Evolutionary conservation across 1,284 basidiomycete species (phyloP).

Genomic region (Anthracocystis walkeri): DNA sequence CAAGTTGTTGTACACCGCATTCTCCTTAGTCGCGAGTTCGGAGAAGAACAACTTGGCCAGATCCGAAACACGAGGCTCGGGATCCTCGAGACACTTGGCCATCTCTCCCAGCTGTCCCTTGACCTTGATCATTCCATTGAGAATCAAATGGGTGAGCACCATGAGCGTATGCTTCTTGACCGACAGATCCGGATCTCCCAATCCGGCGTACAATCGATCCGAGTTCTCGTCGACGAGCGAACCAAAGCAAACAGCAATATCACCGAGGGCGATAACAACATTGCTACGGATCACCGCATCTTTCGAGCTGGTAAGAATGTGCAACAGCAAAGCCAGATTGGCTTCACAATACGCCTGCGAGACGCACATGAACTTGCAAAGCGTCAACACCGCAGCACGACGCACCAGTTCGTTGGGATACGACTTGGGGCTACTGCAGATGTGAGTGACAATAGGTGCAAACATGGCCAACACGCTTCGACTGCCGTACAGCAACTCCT

Average conservation of each 20-base stretch:
- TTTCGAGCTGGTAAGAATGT: slow-evolving; percentile 88
- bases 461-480: slow-evolving; percentile 86
- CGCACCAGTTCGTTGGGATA: slow-evolving; percentile 84
- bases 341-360: slow-evolving; percentile 92
- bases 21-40: slow-evolving; percentile 94
- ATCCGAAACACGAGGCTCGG: slow-evolving; percentile 88
- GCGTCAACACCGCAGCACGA: slow-evolving; percentile 85
- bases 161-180: slow-evolving; percentile 99
- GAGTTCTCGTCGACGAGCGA: slow-evolving; percentile 97
- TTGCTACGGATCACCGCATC: slow-evolving; percentile 92
- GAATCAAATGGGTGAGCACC: slow-evolving; percentile 95
- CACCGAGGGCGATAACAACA: slow-evolving; percentile 95
- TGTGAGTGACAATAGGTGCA: slow-evolving; percentile 88
- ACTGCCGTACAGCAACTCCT: slow-evolving; percentile 85
- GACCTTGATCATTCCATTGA: slow-evolving; percentile 99
- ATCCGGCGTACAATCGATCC: slow-evolving; percentile 91
- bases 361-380: slow-evolving; percentile 97
- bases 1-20: slow-evolving; percentile 98
- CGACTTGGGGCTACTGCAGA: slow-evolving; percentile 77
- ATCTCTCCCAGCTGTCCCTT: slow-evolving; percentile 99
- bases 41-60: slow-evolving; percentile 97
- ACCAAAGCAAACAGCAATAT: slow-evolving; percentile 96
- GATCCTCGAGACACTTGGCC: slow-evolving; percentile 97
- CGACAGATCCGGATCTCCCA: slow-evolving; percentile 84
- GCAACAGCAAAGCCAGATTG: slow-evolving; percentile 88